These are phyloP conservation scores for Komagataella populi DNA, from an alignment of 805 yeast species.

Conservation along the genomic window DNA sequence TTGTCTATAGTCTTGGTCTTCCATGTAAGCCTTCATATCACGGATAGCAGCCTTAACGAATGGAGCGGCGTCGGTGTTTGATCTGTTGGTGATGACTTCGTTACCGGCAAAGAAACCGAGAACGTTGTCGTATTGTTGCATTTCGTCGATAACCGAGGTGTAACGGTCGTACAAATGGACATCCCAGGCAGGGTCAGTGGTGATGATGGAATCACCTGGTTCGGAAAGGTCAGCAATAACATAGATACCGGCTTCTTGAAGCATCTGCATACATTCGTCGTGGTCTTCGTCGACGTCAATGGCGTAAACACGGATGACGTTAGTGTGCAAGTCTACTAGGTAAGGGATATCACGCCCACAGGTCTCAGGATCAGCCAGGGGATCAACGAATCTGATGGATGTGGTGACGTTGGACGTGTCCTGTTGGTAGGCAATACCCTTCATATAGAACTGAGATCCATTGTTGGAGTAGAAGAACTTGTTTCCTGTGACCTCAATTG, in stretches of 20 bases:
- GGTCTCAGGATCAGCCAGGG: constrained; percentile 53
- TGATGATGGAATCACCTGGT: constrained; percentile 65
- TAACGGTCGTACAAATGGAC: constrained; percentile 61
- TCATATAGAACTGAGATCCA: constrained; percentile 75
- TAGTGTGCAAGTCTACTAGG: constrained; percentile 52
- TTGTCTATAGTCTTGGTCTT: constrained; percentile 45
- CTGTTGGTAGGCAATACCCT: constrained; percentile 82
- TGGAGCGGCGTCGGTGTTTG: constrained; percentile 84
- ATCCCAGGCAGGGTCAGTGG: constrained; percentile 73
- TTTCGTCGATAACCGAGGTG: constrained; percentile 66
- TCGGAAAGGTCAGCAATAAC: constrained; percentile 84
- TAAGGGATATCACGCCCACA: constrained; percentile 83
- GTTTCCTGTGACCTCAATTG: constrained; percentile 54
- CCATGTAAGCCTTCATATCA: constrained; percentile 70
- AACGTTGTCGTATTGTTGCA: constrained; percentile 66
- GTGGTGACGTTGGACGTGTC: constrained; percentile 31
- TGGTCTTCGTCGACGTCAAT: constrained; percentile 63
- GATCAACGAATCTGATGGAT: constrained; percentile 40
- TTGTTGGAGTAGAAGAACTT: constrained; percentile 62
- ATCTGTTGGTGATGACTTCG: constrained; percentile 78
- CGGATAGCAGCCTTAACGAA: constrained; percentile 94
- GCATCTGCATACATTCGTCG: constrained; percentile 61
- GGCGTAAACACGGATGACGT: constrained; percentile 78
- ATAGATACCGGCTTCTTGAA: constrained; percentile 80
- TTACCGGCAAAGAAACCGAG: constrained; percentile 96